phyloP scores from a whole-genome alignment of 139 green algal genomes.

The Desmodesmus armatus region DNA sequence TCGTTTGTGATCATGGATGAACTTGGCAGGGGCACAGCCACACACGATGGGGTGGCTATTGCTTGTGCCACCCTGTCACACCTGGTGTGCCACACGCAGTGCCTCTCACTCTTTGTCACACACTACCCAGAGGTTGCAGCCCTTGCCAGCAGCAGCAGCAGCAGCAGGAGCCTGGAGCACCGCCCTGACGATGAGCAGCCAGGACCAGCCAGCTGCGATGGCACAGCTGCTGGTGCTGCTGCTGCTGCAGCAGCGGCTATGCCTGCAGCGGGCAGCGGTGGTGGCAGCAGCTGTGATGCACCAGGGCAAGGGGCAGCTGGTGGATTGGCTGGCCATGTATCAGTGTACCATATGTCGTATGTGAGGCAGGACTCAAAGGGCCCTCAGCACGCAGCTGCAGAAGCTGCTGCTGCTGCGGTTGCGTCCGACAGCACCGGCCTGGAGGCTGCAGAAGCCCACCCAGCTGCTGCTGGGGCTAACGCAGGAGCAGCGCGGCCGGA shows the following conservation, averaged over 20 bases:
- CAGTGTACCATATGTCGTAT: conserved; percentile 69
- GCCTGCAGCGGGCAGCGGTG: not conserved
- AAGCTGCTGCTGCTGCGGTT: too few relatives aligned
- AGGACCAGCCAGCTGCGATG: not conserved
- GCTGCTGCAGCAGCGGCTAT: too few relatives aligned
- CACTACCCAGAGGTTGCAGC: conserved; percentile 89
- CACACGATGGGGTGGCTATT: conserved; percentile 78
- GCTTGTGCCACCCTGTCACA: conserved; percentile 73
- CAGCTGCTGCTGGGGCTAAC: too few relatives aligned
- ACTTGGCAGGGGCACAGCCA: conserved; percentile 79
- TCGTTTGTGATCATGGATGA: conserved; percentile 79
- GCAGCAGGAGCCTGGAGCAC: conserved; percentile 17
- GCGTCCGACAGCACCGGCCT: too few relatives aligned
- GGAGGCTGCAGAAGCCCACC: too few relatives aligned
- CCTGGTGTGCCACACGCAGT: conserved; percentile 53
- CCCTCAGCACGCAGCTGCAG: too few relatives aligned
- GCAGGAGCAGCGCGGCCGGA: too few relatives aligned
- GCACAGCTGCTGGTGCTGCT: conserved; percentile 7
- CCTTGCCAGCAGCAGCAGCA: not conserved
- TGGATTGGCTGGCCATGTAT: conserved; percentile 12
- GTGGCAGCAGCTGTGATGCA: not conserved
- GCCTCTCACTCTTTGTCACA: conserved; percentile 90
- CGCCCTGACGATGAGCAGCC: not conserved
- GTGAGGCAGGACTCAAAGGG: conserved; percentile 55
- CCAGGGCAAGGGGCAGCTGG: not conserved